A percentile compares a stretch with the other conserved stretches of the same genome.
phyloP scores from a whole-genome alignment of 345 rosid genomes.

The Xanthoceras sorbifolium region DNA sequence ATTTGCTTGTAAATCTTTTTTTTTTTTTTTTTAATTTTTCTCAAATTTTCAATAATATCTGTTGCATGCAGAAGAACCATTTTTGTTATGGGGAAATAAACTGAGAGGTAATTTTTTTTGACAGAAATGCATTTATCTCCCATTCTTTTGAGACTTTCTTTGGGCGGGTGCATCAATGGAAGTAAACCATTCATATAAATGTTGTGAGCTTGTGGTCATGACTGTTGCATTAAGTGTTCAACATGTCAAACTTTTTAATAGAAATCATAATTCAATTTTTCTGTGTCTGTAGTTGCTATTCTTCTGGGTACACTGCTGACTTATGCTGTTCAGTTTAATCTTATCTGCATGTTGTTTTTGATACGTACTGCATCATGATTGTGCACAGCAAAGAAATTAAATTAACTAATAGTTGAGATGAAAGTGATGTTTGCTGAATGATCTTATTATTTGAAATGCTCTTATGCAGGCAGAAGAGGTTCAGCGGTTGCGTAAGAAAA shows the following conservation, averaged over 20 bases:
- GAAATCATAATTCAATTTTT: not conserved
- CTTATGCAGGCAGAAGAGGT: slow-evolving; percentile 77
- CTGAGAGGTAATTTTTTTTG: not conserved
- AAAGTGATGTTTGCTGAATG: not conserved
- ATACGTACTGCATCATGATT: not conserved
- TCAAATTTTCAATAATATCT: not conserved
- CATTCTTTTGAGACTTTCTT: not conserved
- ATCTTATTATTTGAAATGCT: not conserved
- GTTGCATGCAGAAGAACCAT: slow-evolving; percentile 3
- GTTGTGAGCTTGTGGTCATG: not conserved
- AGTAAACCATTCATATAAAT: not conserved
- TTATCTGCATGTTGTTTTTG: not conserved
- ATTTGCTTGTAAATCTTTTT: not conserved
- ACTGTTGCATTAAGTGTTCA: not conserved
- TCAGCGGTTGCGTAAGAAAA: slow-evolving; percentile 68
- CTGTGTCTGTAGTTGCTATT: not conserved
- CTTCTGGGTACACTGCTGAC: not conserved
- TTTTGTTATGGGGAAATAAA: not conserved
- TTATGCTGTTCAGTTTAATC: not conserved
- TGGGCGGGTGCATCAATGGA: not conserved
- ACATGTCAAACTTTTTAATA: not conserved
- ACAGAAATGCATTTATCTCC: not conserved
- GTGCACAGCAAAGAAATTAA: not conserved
- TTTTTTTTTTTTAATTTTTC: not conserved
- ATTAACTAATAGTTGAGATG: not conserved